Percentiles rank a stretch among this genome's conserved stretches.
These are phyloP conservation scores for Colletotrichum sp. DNA, from an alignment of 2,329 filamentous ascomycete species.

Conservation along the genomic window DNA sequence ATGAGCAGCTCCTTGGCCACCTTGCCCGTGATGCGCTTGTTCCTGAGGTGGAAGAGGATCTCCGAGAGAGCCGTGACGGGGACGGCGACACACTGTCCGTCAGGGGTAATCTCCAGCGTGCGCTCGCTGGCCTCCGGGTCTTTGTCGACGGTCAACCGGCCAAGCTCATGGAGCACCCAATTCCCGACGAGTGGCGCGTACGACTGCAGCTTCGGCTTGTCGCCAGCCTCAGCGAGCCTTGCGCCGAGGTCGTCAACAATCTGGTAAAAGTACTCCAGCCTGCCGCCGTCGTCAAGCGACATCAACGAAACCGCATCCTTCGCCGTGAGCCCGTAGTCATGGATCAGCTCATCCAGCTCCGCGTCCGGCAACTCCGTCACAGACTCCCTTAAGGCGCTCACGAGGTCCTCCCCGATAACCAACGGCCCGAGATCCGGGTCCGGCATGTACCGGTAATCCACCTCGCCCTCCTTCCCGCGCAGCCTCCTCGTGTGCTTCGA, in stretches of 20 bases:
- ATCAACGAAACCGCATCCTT: slow-evolving; percentile 87
- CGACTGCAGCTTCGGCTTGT: slow-evolving; percentile 30
- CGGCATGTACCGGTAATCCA: slow-evolving; percentile 98
- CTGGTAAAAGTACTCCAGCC: slow-evolving; percentile 81
- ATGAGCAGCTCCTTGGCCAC: slow-evolving; percentile 65
- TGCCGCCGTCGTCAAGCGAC: slow-evolving; percentile 76
- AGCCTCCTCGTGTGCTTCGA: slow-evolving; percentile 81
- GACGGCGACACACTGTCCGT: slow-evolving; percentile 53
- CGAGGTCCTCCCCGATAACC: slow-evolving; percentile 72
- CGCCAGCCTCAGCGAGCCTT: slow-evolving; percentile 21
- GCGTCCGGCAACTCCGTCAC: slow-evolving; percentile 77
- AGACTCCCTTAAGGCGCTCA: slow-evolving; percentile 65
- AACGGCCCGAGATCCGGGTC: slow-evolving; percentile 89
- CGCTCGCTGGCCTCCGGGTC: slow-evolving; percentile 25
- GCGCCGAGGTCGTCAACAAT: slow-evolving; percentile 57
- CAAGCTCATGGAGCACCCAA: slow-evolving; percentile 79
- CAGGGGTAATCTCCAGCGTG: slow-evolving; percentile 42
- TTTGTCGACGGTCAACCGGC: slow-evolving; percentile 65
- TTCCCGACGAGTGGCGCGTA: slow-evolving; percentile 59
- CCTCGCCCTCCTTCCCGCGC: slow-evolving; percentile 92
- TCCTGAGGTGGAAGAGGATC: slow-evolving; percentile 53
- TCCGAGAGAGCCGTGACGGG: slow-evolving; percentile 53
- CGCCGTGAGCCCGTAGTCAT: slow-evolving; percentile 69
- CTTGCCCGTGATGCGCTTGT: slow-evolving; percentile 56
- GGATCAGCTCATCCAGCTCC: slow-evolving; percentile 66